phyloP scores from a whole-genome alignment of 495 filamentous ascomycete species.

The Xylaria castorea region DNA sequence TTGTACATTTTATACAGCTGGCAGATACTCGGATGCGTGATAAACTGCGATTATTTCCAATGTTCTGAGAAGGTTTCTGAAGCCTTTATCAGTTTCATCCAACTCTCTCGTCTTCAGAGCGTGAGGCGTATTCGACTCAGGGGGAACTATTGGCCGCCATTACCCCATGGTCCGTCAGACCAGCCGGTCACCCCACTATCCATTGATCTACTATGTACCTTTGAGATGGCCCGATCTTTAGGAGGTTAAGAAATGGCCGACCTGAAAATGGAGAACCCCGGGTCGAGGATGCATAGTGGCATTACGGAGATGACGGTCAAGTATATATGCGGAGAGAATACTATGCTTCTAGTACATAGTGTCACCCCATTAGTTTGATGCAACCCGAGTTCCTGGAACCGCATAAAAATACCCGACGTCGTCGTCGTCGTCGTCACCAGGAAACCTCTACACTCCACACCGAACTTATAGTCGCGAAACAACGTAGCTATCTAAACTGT shows the following conservation, averaged over 20 bases:
- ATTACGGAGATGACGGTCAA: neutral
- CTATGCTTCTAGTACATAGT: neutral
- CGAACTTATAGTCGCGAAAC: neutral
- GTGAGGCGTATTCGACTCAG: neutral
- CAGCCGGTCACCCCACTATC: conserved; percentile 14
- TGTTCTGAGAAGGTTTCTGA: neutral
- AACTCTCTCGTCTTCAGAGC: neutral
- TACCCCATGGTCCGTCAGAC: neutral
- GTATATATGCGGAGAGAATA: neutral
- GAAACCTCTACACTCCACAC: neutral
- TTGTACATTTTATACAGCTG: neutral
- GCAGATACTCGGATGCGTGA: neutral
- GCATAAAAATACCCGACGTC: neutral
- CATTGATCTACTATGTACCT: too few species aligned
- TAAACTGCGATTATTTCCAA: neutral
- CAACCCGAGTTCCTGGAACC: neutral
- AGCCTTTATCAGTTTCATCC: neutral
- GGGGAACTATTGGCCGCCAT: conserved; percentile 22
- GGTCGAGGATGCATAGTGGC: neutral
- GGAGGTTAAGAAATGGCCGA: conserved; percentile 13
- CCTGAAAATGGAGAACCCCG: neutral
- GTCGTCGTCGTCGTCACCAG: neutral
- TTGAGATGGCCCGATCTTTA: neutral
- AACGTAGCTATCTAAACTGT: neutral
- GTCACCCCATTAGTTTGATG: neutral